Conservation (phyloP, 352 stramenopile genomes). For the Globisporangium barbulae region DNA sequence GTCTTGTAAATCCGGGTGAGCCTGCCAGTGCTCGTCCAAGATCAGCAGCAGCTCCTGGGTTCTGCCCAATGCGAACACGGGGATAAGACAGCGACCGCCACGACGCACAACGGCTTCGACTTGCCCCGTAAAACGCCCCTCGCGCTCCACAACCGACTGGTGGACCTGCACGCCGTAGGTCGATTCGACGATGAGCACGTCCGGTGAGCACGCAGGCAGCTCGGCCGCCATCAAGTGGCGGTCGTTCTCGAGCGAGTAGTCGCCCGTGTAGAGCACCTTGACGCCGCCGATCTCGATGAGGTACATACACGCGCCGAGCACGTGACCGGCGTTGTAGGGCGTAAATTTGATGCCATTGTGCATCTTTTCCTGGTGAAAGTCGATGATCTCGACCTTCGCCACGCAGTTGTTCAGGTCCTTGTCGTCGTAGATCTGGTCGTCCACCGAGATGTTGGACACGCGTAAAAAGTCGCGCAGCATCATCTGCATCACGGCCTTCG, state of each 20-base stretch:
- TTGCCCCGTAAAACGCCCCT: constrained; percentile 95
- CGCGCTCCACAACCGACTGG: constrained; percentile 93
- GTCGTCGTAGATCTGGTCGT: constrained; percentile 92
- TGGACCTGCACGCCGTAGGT: constrained; percentile 99
- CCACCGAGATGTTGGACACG: constrained; percentile 93
- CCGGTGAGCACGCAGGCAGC: constrained; percentile 83
- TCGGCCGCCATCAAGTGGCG: constrained; percentile 96
- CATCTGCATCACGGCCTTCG: constrained; percentile 98
- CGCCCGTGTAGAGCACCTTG: constrained; percentile 97
- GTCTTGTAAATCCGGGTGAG: constrained; percentile 91
- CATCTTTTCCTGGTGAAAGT: constrained; percentile 97
- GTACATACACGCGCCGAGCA: constrained; percentile 99
- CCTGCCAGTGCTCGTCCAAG: constrained; percentile 99
- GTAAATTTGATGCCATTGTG: constrained; percentile 98
- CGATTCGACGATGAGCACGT: constrained; percentile 99
- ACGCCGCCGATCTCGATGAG: constrained; percentile 98
- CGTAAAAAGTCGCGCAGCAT: constrained; percentile 97
- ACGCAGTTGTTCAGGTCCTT: constrained; percentile 97
- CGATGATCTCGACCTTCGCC: constrained; percentile 97
- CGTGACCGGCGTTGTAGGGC: constrained; percentile 98
- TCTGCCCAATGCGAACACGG: constrained; percentile 97
- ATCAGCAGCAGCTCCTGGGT: constrained; percentile 99
- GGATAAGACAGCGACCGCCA: constrained; percentile 97
- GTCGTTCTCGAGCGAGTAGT: constrained; percentile 98
- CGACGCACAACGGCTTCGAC: constrained; percentile 95